Base-by-base conservation (phyloP, 75 land plant species). In the Gnetum montanum region DNA sequence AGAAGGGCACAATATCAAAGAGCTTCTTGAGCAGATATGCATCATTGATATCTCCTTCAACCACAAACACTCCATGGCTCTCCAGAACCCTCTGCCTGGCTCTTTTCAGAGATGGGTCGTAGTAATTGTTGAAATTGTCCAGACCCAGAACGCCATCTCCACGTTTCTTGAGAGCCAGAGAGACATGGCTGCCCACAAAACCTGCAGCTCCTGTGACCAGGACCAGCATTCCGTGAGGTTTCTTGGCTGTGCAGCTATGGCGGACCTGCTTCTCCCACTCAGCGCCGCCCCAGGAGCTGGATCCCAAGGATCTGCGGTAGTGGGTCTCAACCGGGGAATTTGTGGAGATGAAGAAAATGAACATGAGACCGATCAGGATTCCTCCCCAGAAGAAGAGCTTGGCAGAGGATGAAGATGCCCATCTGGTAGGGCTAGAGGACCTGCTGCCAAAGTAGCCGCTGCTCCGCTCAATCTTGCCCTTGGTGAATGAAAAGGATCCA, bases 161-260 rank as follows among this genome's bases (percentile, higher is more conserved):
- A 35, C 92, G 80, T 15, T 70, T 70, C 58, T 63, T 70, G 22
- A 87, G 57, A 30, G 89, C 90, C 25, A 80, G 70, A 50, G 92
- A 76, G 49, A 68, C 65, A 57, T 87, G 92, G 12, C 75, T 35
- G 7, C 92, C 92, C 40, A 86, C 84, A 61, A 86, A 86, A 4
- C 91, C 91, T 27, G 73, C 89, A 18, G 91, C 91, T 45, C 92
- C 92, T 34, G 92, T 87, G 64, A 87, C 90, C 19, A 87, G 70
- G 8, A 87, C 76, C 23, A 79, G 59, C 29, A 73, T 18, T n/a
- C 85, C 81, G 53, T 57, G 28, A 54, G 68, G 56, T 34, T 75
- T 67, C 49, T 65, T 70, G 7, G 69, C 74, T 57, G 74, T 62
- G 59, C 81, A 57, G 40, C 89, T 80, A 23, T 43, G 65, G 23